These are phyloP conservation scores for Carex kokanica DNA, from an alignment of 176 grass and related monocot genomes.

Conservation along the genomic window DNA sequence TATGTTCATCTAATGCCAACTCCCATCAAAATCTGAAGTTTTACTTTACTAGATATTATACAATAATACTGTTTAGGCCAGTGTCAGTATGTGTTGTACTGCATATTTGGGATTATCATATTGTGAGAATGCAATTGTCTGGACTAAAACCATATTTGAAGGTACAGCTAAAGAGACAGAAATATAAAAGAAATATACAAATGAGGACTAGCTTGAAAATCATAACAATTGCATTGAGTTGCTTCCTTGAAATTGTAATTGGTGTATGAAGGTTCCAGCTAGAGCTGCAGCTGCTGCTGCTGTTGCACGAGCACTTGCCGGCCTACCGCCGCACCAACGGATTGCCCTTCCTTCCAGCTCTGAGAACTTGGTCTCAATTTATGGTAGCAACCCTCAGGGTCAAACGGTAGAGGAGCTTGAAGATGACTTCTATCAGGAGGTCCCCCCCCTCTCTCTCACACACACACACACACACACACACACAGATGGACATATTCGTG, in stretches of 20 bases:
- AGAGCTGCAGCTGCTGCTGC: constrained; percentile 75
- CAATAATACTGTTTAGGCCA: not conserved
- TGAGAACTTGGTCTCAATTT: constrained; percentile 69
- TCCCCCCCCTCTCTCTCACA: constrained; percentile 12
- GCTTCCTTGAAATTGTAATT: constrained; percentile 9
- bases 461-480: not conserved
- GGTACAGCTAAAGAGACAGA: not conserved
- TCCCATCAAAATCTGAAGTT: not conserved
- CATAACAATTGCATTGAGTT: constrained; percentile 23
- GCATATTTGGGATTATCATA: not conserved
- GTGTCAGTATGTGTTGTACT: not conserved
- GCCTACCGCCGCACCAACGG: constrained; percentile 67
- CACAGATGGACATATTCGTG: not conserved
- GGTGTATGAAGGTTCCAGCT: constrained; percentile 70
- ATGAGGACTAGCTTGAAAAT: not conserved
- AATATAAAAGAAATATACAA: not conserved
- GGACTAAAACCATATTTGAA: not conserved
- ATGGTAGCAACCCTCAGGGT: constrained; percentile 57
- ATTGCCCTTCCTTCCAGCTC: constrained; percentile 68
- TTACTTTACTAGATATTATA: not conserved
- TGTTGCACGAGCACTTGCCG: constrained; percentile 69
- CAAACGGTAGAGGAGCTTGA: constrained; percentile 64
- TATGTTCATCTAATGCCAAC: not conserved
- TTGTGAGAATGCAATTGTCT: not conserved
- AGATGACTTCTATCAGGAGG: constrained; percentile 86